These are phyloP conservation scores for Paracamarosporium sp. DNA, from an alignment of 2,329 filamentous ascomycete genomes.

Conservation along the genomic window DNA sequence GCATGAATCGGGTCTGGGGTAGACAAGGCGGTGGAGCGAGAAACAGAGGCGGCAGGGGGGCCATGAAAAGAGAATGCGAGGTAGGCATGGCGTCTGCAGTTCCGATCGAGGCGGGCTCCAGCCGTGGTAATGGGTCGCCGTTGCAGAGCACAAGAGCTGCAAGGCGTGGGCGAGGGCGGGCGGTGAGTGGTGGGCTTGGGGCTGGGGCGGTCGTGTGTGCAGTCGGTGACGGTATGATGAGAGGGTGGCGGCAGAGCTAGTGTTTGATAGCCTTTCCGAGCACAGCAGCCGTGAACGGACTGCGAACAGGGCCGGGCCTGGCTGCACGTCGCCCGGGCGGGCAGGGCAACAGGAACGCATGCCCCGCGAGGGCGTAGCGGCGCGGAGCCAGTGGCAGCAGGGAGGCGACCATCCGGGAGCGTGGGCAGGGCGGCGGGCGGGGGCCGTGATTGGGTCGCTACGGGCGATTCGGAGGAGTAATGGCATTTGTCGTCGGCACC, in stretches of 20 bases:
- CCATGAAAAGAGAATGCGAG: constrained; percentile 14
- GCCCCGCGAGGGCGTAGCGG: background rate
- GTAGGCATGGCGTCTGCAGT: constrained; percentile 18
- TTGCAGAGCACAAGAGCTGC: constrained; percentile 20
- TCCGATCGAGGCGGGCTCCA: constrained; percentile 19
- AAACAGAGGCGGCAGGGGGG: constrained; percentile 4
- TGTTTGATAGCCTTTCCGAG: constrained; percentile 11
- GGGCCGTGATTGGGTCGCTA: constrained; percentile 13
- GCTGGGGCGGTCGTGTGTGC: constrained; percentile 3
- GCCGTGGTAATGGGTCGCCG: constrained; percentile 26
- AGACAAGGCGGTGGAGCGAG: background rate
- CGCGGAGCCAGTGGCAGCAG: constrained; percentile 10
- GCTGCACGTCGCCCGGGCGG: constrained; percentile 13
- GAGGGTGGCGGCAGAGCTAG: constrained; percentile 19
- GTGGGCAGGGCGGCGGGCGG: constrained; percentile 3
- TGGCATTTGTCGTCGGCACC: constrained; percentile 18
- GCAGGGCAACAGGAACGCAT: constrained; percentile 8
- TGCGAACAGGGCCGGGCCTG: constrained; percentile 19
- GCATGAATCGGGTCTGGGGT: constrained; percentile 1
- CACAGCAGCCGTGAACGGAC: constrained; percentile 13
- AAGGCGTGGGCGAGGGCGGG: constrained; percentile 3
- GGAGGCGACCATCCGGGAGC: constrained; percentile 12
- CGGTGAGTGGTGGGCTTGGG: background rate
- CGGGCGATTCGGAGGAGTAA: constrained; percentile 12
- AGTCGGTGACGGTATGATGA: constrained; percentile 18